Evolutionary conservation across 2,329 filamentous ascomycete genomes (phyloP).

Genomic region (Triangularia verruculosa): DNA sequence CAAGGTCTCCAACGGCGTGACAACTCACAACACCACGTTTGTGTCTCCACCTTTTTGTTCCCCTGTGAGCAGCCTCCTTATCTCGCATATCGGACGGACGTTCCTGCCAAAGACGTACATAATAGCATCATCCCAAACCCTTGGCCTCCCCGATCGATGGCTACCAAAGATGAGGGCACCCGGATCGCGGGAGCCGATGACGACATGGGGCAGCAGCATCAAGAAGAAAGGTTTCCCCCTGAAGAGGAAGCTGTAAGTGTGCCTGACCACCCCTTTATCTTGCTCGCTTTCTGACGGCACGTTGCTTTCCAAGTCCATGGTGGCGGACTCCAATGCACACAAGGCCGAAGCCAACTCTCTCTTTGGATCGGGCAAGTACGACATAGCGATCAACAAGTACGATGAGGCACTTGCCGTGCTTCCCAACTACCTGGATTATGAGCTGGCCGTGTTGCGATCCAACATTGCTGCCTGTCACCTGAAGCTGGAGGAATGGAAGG

Average conservation of each 20-base stretch:
- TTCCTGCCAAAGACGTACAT: background rate
- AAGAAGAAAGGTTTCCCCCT: conserved; percentile 44
- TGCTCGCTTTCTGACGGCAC: conserved; percentile 9
- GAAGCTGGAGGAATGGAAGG: conserved; percentile 81
- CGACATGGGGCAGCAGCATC: conserved; percentile 27
- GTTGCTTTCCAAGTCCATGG: conserved; percentile 41
- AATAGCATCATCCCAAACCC: background rate
- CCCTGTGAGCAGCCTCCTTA: background rate
- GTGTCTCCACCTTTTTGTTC: background rate
- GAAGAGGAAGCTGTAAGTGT: conserved; percentile 55
- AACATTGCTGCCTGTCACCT: conserved; percentile 89
- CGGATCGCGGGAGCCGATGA: conserved; percentile 21
- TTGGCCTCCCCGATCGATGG: background rate
- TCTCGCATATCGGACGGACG: conserved; percentile 6
- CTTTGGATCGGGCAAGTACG: conserved; percentile 70
- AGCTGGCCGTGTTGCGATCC: conserved; percentile 79
- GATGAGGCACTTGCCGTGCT: conserved; percentile 74
- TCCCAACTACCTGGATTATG: conserved; percentile 82
- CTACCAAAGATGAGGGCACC: conserved; percentile 7
- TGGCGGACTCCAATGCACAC: conserved; percentile 67
- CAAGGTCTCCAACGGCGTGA: conserved; percentile 2
- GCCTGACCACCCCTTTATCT: background rate
- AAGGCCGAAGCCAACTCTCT: conserved; percentile 76
- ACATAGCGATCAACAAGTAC: conserved; percentile 78
- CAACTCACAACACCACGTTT: conserved; percentile 4